These are phyloP conservation scores for Capronia americana DNA, from an alignment of 2,329 filamentous ascomycete genomes.

Conservation along the genomic window DNA sequence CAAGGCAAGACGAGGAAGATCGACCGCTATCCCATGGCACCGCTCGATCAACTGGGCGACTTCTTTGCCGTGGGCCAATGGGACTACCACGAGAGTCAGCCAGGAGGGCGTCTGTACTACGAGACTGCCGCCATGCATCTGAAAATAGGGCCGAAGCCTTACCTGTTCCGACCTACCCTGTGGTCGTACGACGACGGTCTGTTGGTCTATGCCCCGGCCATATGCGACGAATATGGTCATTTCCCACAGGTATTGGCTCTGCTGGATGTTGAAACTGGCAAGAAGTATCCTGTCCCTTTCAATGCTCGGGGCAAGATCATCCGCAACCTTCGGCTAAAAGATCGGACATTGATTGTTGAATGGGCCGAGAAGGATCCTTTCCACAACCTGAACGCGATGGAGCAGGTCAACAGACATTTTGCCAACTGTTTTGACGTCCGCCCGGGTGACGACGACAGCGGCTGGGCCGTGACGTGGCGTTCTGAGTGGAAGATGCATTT, in stretches of 20 bases:
- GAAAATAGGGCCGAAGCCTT: conserved; percentile 40
- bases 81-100: conserved; percentile 49
- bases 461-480: conserved; percentile 53
- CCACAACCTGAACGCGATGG: conserved; percentile 59
- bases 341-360: conserved; percentile 66
- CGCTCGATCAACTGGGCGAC: conserved; percentile 42
- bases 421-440: conserved; percentile 64
- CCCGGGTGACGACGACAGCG: background rate
- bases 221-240: conserved; percentile 41
- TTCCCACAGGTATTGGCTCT: conserved; percentile 48
- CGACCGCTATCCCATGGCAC: conserved; percentile 55
- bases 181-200: conserved; percentile 67
- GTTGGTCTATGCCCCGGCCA: conserved; percentile 58
- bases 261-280: conserved; percentile 58
- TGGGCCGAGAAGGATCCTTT: conserved; percentile 64
- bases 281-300: conserved; percentile 59
- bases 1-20: conserved; percentile 56
- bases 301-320: conserved; percentile 57
- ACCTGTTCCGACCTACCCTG: conserved; percentile 48
- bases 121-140: conserved; percentile 38
- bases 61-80: conserved; percentile 52
- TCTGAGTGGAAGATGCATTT: conserved; percentile 68
- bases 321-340: conserved; percentile 61
- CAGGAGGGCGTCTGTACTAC: conserved; percentile 38
- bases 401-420: conserved; percentile 63